Evolutionary conservation across 345 rosid genomes (phyloP), one percentile per base, ranked within the genome.

Genomic region (Aquilaria malaccensis): DNA sequence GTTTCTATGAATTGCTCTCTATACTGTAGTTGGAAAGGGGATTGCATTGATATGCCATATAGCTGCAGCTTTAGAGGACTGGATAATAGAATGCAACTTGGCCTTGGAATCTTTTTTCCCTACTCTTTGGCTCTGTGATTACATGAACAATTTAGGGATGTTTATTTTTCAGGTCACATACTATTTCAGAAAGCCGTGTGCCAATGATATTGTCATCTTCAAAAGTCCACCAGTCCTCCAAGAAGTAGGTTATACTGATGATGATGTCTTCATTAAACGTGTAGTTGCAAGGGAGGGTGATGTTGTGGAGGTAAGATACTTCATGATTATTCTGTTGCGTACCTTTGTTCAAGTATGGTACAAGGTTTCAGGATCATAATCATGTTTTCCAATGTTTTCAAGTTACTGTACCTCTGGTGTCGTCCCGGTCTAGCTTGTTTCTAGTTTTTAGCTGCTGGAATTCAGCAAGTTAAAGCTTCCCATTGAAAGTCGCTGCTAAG

Each of bases 141-240:
- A 13, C 48, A 58, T 22, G 50, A 43, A 29, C 10, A 53, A 52
- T 52, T 56, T 56, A 49, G 22, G 62, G 58, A 33, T n/a, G 43
- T 30, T 50, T 50, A 60, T 55, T 63, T 79, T 46, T 60, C 89
- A 95, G 99, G 91, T 88, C 56, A 62, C 91, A 3, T 88, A 83
- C 83, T 73, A 79, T 67, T 91, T 91, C 76, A 88, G 97, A 74
- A 82, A 88, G 83, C 99, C 97, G 10, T 91, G 99, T 73, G 81
- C 91, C 56, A 88, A 91, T 63, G 97, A 95, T 69, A 81, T 91
- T 55, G 95, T 95, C 45, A 91, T 95, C 66, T 95, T 95, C 70
- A 88, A 83, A 79, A 88, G 95, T 67, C 95, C 99, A 15, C 96
- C 97, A 0, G 91, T 82, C 50, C 97, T 95, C 67, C 99, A 91